Evolutionary conservation across 352 stramenopile genomes (phyloP), one percentile per base, ranked within the genome.

Genomic region (Sclerospora graminicola): DNA sequence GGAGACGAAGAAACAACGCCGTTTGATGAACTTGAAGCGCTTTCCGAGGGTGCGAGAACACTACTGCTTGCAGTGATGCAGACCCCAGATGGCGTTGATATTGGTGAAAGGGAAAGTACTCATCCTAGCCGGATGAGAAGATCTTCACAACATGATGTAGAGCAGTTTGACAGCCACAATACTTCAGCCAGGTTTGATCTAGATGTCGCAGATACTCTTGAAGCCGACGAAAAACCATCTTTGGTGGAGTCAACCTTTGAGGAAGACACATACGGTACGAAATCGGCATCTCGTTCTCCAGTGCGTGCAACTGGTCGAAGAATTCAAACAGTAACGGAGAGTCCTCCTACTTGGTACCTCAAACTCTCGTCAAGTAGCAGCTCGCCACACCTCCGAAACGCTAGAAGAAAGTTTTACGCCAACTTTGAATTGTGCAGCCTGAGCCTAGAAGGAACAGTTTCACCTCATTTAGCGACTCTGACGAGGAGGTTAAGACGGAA

Each of bases 11-110:
- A 94, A 45, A 85, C 83, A 21, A 82, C 71, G 9, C 69, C 68
- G 5, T 85, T 94, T 55, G 79, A 94, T 40, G 82, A 94, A 49
- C 60, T 94, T 33, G 79, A 94, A 56, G 82, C 82, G 13, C 51
- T 94, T 2, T 94, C 82, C 2, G 82, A 94, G 45, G 82, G 82
- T 23, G 82, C 82, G 8, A 76, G 79, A 15, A 94, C 82, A 30
- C 54, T 94, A 31, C 35, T 94, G 29, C 58, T 94, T 39, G 82
- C 82, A 23, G 79, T 94, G 4, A 94, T 94, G 82, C 79, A 91
- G 42, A 94, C 79, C 1, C 82, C 82, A 3, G 79, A 91, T 19
- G 77, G 79, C 15, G 59, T 91, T 29, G 79, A 94, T 29, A 57
- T 90, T 44, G 69, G 70, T 21, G 73, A 87, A 8, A 69, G 63